Conservation (phyloP, 805 yeast genomes). For the Candida pseudoglaebosa region DNA sequence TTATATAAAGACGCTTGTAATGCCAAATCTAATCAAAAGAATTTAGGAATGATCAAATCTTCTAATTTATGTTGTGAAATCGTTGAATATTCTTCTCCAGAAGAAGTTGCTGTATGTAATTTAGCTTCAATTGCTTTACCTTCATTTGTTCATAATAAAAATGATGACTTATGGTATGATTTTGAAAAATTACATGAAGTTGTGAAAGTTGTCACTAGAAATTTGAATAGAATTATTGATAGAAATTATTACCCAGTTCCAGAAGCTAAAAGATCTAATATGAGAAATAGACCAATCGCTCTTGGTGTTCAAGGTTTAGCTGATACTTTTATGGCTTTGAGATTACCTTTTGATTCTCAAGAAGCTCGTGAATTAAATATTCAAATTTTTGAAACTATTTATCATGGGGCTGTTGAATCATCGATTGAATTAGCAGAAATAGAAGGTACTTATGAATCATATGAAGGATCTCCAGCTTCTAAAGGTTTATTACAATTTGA, state of each 20-base stretch:
- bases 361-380: conserved; percentile 55
- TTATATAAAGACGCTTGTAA: conserved; percentile 62
- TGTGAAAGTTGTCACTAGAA: conserved; percentile 51
- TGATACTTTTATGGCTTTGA: conserved; percentile 52
- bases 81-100: conserved; percentile 56
- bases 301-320: conserved; percentile 64
- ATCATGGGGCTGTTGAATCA: conserved; percentile 57
- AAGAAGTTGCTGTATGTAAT: conserved; percentile 60
- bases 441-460: conserved; percentile 50
- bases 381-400: conserved; percentile 59
- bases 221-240: conserved; percentile 55
- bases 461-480: conserved; percentile 57
- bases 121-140: conserved; percentile 59
- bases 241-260: conserved; percentile 54
- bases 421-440: conserved; percentile 49
- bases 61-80: conserved; percentile 62
- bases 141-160: conserved; percentile 47
- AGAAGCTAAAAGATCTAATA: conserved; percentile 50
- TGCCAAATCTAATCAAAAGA: conserved; percentile 55
- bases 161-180: conserved; percentile 43
- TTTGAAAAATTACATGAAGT: conserved; percentile 54
- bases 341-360: conserved; percentile 55
- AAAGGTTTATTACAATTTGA: conserved; percentile 55
- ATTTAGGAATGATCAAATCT: conserved; percentile 56
- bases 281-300: conserved; percentile 60